Conservation (phyloP, 2,329 filamentous ascomycete species). For the Chaetomium strumarium region DNA sequence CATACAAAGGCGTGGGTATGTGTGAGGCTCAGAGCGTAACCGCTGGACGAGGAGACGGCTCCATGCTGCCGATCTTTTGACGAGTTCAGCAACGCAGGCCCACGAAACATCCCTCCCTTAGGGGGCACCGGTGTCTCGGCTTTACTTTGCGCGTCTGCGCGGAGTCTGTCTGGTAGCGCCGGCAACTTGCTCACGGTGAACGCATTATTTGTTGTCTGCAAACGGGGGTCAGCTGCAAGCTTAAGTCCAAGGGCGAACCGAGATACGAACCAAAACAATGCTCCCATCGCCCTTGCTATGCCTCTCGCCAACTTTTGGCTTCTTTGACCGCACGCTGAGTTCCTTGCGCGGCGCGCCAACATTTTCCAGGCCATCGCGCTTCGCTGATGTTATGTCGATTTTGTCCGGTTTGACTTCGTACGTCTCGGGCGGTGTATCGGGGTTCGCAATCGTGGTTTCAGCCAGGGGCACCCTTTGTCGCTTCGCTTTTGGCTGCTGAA, state of each 20-base stretch:
- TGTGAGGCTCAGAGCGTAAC: conserved; percentile 75
- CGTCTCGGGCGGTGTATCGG: conserved; percentile 47
- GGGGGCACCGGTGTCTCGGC: conserved; percentile 9
- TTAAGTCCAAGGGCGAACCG: background rate
- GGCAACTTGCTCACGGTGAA: conserved; percentile 83
- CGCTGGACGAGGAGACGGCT: conserved; percentile 57
- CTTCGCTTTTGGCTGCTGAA: conserved; percentile 56
- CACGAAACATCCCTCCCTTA: background rate
- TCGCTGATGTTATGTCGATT: conserved; percentile 38
- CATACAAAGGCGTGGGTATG: conserved; percentile 80
- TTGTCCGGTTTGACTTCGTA: conserved; percentile 52
- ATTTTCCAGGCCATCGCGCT: conserved; percentile 44
- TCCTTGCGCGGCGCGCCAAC: conserved; percentile 37
- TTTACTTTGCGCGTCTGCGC: conserved; percentile 60
- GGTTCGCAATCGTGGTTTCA: conserved; percentile 51
- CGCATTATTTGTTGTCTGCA: conserved; percentile 72
- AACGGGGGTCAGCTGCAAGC: conserved; percentile 20
- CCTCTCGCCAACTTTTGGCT: conserved; percentile 56
- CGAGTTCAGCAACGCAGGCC: conserved; percentile 22
- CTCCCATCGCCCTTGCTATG: conserved; percentile 62
- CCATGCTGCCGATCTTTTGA: conserved; percentile 58
- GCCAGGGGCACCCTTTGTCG: conserved; percentile 53
- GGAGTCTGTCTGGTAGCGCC: conserved; percentile 71
- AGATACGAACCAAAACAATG: conserved; percentile 52
- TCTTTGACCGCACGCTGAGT: conserved; percentile 56